Evolutionary conservation across 169 alveolate genomes (phyloP).

Genomic region (Eimeria brunetti): DNA sequence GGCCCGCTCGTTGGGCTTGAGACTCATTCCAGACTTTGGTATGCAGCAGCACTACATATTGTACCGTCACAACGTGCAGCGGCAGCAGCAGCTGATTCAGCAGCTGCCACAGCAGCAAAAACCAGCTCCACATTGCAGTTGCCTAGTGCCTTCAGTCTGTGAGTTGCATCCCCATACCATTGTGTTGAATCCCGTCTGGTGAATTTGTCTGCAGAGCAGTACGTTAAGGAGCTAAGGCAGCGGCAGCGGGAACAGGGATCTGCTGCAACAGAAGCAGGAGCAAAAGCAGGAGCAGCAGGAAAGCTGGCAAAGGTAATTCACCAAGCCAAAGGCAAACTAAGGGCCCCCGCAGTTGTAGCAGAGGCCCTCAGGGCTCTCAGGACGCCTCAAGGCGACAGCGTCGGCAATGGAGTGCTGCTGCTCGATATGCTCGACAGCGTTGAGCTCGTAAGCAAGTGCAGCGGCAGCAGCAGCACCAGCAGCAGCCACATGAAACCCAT

Average conservation of each 20-base stretch:
- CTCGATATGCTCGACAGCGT: constrained; percentile 62
- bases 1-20: constrained; percentile 28
- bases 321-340: constrained; percentile 52
- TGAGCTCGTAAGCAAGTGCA: constrained; percentile 6
- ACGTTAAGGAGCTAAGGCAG: constrained; percentile 40
- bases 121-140: background rate
- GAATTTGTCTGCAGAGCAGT: constrained; percentile 32
- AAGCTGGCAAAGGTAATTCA: background rate
- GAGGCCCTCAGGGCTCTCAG: constrained; percentile 53
- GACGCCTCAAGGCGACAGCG: constrained; percentile 10
- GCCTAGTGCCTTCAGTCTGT: background rate
- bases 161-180: background rate
- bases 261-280: background rate
- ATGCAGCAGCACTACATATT: background rate
- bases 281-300: background rate
- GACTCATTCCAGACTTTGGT: constrained; percentile 64
- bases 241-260: constrained; percentile 17
- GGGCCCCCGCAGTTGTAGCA: constrained; percentile 66
- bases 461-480: constrained; percentile 16
- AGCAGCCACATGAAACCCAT: background rate
- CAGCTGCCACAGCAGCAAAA: background rate
- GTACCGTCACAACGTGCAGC: no score
- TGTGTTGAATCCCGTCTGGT: background rate
- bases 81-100: constrained; percentile 9
- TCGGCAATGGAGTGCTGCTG: constrained; percentile 35